Conservation (phyloP, 305 asterid genomes). For the Solanum hybrid region DNA sequence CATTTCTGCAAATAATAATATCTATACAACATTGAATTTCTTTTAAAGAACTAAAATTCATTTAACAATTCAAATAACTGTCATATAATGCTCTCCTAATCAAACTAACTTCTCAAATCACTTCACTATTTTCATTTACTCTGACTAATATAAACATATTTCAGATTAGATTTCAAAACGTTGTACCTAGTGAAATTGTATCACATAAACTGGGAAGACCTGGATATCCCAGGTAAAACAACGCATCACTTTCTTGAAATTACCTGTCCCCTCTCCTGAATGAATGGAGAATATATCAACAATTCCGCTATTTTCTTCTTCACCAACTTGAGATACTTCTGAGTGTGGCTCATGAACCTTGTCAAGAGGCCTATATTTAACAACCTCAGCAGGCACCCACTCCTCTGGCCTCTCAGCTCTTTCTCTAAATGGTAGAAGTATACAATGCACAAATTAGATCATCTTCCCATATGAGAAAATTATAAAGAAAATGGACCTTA, state of each 20-base stretch:
- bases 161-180: neutral
- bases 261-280: constrained; percentile 31
- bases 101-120: neutral
- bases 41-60: neutral
- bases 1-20: neutral
- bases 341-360: constrained; percentile 20
- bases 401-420: constrained; percentile 85
- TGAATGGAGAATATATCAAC: constrained; percentile 73
- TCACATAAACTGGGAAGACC: neutral
- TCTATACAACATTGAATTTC: neutral
- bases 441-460: neutral
- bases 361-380: constrained; percentile 17
- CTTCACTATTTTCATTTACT: neutral
- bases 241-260: neutral
- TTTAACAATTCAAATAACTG: neutral
- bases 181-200: neutral
- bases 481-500: neutral
- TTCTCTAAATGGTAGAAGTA: constrained; percentile 30
- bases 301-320: constrained; percentile 23
- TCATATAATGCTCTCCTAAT: neutral
- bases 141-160: neutral
- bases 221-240: neutral
- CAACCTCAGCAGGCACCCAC: constrained; percentile 73
- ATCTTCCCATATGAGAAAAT: neutral
- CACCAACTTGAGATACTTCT: constrained; percentile 32